Evolutionary conservation across 192 early-diverging fungal species (phyloP).

Genomic region (Rhizoclosmatium globosum): DNA sequence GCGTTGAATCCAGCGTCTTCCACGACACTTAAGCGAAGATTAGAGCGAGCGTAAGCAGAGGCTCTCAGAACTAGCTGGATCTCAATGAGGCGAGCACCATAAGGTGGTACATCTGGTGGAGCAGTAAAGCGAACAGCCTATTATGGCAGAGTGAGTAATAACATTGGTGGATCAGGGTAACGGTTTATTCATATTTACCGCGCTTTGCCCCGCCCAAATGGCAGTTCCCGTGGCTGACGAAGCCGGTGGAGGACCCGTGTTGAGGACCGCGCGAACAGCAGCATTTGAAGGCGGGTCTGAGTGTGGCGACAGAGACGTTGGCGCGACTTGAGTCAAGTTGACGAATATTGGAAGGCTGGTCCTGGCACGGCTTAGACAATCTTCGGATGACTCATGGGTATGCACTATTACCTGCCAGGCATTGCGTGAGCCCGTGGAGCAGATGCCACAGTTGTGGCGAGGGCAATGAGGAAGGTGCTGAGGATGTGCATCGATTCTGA

Average conservation of each 20-base stretch:
- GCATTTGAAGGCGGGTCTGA: neutral
- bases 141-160: neutral
- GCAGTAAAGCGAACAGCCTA: constrained; percentile 15
- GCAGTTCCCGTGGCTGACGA: constrained; percentile 23
- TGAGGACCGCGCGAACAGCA: constrained; percentile 23
- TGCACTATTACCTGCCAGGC: neutral
- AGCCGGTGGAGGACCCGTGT: constrained; percentile 32
- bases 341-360: neutral
- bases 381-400: no score
- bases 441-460: neutral
- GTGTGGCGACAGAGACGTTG: neutral
- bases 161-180: neutral
- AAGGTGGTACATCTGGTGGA: constrained; percentile 12
- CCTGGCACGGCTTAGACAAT: no score
- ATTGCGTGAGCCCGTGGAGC: neutral
- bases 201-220: constrained; percentile 25
- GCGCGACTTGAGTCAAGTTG: neutral
- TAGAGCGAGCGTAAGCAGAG: neutral
- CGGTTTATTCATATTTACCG: neutral
- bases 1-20: constrained; percentile 29
- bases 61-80: constrained; percentile 5
- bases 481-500: neutral
- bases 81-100: constrained; percentile 15
- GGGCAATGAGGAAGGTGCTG: neutral
- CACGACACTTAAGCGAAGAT: constrained; percentile 5